Evolutionary conservation across 2,329 filamentous ascomycete genomes (phyloP).

Genomic region (Leptographium galeiforme): DNA sequence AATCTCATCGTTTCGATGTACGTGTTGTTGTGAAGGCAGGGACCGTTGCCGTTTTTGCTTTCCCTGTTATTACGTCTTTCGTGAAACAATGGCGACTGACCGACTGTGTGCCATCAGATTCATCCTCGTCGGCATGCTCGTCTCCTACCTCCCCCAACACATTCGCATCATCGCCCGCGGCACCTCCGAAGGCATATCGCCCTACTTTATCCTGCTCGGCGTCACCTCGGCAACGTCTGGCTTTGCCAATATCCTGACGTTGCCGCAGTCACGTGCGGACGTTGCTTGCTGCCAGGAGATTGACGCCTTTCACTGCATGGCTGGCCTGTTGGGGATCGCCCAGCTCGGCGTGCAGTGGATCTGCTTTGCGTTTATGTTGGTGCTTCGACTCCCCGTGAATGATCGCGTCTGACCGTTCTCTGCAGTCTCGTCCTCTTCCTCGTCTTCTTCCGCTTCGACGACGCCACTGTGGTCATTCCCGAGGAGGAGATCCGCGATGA

Average conservation of each 20-base stretch:
- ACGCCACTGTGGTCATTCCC: constrained; percentile 33
- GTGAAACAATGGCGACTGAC: background rate
- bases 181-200: constrained; percentile 88
- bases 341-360: constrained; percentile 88
- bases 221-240: constrained; percentile 78
- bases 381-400: constrained; percentile 7
- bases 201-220: constrained; percentile 89
- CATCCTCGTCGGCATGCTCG: constrained; percentile 74
- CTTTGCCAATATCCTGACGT: constrained; percentile 82
- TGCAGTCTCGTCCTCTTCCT: constrained; percentile 84
- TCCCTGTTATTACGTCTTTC: background rate
- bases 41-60: background rate
- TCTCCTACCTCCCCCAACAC: constrained; percentile 93
- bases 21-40: constrained; percentile 9
- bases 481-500: constrained; percentile 32
- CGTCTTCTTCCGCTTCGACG: constrained; percentile 71
- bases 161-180: constrained; percentile 74
- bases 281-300: constrained; percentile 77
- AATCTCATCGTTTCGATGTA: constrained; percentile 45
- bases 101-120: constrained; percentile 29
- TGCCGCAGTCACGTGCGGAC: constrained; percentile 71
- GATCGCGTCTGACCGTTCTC: background rate
- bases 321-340: constrained; percentile 73
- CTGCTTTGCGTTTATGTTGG: constrained; percentile 84
- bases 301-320: constrained; percentile 68